Percentiles rank a stretch among this genome's conserved stretches.
Conservation (phyloP, 2,329 filamentous ascomycete species). For the Aspergillus amoenus region DNA sequence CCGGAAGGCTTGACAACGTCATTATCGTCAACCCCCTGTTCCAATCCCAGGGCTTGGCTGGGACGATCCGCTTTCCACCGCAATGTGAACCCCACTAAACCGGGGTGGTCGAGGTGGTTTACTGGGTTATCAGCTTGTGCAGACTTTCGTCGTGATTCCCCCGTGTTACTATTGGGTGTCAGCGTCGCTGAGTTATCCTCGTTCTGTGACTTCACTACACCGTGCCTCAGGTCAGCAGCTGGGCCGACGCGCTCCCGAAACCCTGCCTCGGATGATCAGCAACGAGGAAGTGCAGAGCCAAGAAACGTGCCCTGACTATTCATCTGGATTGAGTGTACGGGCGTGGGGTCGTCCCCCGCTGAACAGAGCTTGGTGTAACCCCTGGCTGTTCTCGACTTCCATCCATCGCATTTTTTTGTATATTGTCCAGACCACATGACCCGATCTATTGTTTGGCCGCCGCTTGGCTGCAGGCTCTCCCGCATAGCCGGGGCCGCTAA, state of each 20-base stretch:
- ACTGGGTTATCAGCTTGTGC: slow-evolving; percentile 3
- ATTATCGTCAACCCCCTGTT: slow-evolving; percentile 28
- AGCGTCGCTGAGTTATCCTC: slow-evolving; percentile 1
- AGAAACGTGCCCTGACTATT: slow-evolving; percentile 22
- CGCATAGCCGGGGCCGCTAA: slow-evolving; percentile 1
- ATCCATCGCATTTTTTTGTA: slow-evolving; percentile 1
- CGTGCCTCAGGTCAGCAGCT: slow-evolving; percentile 8
- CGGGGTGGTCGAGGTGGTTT: neutral
- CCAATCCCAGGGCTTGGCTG: slow-evolving; percentile 28
- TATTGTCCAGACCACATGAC: slow-evolving; percentile 8
- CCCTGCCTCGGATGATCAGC: slow-evolving; percentile 35
- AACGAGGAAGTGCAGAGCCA: slow-evolving; percentile 26
- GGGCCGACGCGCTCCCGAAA: slow-evolving; percentile 26
- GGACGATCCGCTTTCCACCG: slow-evolving; percentile 8
- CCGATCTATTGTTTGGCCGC: slow-evolving; percentile 8
- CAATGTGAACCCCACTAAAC: slow-evolving; percentile 11
- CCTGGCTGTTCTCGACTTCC: neutral
- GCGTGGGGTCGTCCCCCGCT: neutral
- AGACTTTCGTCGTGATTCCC: neutral
- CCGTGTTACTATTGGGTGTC: neutral
- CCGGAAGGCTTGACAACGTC: slow-evolving; percentile 26
- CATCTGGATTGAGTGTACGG: slow-evolving; percentile 7
- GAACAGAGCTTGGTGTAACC: slow-evolving; percentile 10
- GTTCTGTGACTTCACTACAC: neutral
- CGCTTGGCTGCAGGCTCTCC: slow-evolving; percentile 10